Conservation (phyloP, 2,329 filamentous ascomycete genomes). For the Nannizziopsis barbatae region DNA sequence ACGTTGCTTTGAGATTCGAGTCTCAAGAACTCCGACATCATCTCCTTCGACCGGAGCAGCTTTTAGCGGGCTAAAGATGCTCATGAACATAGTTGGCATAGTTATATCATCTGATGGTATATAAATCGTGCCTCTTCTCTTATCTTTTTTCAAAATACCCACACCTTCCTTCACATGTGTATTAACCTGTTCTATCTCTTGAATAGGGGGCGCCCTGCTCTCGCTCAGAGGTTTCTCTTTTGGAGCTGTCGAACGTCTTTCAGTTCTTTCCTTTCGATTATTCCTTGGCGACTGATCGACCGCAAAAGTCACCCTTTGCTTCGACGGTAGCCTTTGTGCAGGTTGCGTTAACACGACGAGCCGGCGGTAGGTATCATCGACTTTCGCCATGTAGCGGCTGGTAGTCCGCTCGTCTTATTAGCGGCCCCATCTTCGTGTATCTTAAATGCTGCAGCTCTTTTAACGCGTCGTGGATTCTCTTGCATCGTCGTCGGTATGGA, state of each 20-base stretch:
- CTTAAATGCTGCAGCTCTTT: constrained; percentile 23
- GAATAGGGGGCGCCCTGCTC: neutral
- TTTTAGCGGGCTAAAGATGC: constrained; percentile 34
- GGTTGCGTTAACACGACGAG: constrained; percentile 32
- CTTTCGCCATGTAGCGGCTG: constrained; percentile 15
- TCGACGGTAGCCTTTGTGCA: constrained; percentile 29
- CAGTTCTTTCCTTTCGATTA: constrained; percentile 6
- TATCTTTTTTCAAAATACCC: constrained; percentile 23
- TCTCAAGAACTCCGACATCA: constrained; percentile 26
- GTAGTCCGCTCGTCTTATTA: constrained; percentile 11
- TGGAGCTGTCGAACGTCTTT: neutral
- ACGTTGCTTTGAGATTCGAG: constrained; percentile 26
- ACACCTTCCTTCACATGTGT: constrained; percentile 9
- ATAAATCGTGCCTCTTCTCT: constrained; percentile 32
- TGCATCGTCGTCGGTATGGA: constrained; percentile 21
- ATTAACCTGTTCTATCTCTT: neutral
- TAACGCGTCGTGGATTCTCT: constrained; percentile 23
- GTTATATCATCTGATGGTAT: constrained; percentile 35
- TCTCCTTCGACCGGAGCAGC: constrained; percentile 16
- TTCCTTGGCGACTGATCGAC: constrained; percentile 16
- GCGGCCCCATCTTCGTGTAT: constrained; percentile 30
- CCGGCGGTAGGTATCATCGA: constrained; percentile 15
- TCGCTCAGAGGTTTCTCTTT: neutral
- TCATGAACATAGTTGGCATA: constrained; percentile 35
- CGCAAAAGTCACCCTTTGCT: constrained; percentile 24